phyloP scores from a whole-genome alignment of 306 rosid genomes.

The Leucaena leucocephala region DNA sequence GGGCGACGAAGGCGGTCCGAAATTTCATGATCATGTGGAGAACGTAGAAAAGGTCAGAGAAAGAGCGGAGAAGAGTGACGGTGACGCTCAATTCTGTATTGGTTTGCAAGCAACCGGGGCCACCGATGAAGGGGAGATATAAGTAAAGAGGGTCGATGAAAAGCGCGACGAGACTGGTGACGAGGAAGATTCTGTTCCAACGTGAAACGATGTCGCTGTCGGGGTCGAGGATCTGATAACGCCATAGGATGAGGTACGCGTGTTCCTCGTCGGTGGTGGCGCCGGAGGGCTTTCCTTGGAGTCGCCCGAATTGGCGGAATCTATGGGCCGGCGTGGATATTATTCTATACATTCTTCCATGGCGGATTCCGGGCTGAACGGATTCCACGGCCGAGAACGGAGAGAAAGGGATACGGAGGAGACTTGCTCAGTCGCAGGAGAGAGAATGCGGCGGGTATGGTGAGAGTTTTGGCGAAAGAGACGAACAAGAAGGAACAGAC shows the following conservation, averaged over 20 bases:
- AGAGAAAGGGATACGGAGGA: background rate
- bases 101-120: conserved; percentile 64
- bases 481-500: background rate
- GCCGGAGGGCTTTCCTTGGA: background rate
- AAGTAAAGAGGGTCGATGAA: conserved; percentile 87
- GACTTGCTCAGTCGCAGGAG: background rate
- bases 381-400: conserved; percentile 59
- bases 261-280: conserved; percentile 46
- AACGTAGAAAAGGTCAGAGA: conserved; percentile 73
- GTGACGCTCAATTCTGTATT: conserved; percentile 40
- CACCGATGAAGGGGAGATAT: conserved; percentile 73
- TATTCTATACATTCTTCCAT: conserved; percentile 95
- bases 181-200: conserved; percentile 83
- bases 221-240: conserved; percentile 78
- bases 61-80: conserved; percentile 63
- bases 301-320: conserved; percentile 69
- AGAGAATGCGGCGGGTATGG: background rate
- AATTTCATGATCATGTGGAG: conserved; percentile 83
- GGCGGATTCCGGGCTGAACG: conserved; percentile 80
- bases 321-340: conserved; percentile 62
- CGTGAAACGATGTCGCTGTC: conserved; percentile 74
- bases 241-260: conserved; percentile 66
- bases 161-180: conserved; percentile 67
- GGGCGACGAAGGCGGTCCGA: conserved; percentile 82
- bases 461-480: background rate